These are phyloP conservation scores for Sphaerobolus stellatus DNA, from an alignment of 1,284 basidiomycete species.

Conservation along the genomic window DNA sequence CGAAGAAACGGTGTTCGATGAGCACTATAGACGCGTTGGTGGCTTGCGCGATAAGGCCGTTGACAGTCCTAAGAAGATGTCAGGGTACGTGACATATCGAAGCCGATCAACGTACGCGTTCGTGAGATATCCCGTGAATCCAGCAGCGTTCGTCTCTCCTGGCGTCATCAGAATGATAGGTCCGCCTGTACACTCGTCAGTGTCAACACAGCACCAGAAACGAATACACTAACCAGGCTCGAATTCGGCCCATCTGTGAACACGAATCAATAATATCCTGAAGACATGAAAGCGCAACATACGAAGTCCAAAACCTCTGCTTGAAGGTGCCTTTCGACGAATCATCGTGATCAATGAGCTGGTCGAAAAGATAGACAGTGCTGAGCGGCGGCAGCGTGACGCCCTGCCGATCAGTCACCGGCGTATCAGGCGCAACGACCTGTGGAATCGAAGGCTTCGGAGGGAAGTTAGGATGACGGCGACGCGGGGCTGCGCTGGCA, in stretches of 20 bases:
- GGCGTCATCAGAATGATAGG: conserved; percentile 63
- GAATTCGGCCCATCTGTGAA: conserved; percentile 19
- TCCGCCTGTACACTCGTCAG: conserved; percentile 46
- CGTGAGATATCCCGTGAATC: conserved; percentile 56
- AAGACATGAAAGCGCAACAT: conserved; percentile 57
- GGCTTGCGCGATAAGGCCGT: conserved; percentile 66
- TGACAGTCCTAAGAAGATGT: conserved; percentile 42
- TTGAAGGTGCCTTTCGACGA: conserved; percentile 73
- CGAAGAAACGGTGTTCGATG: conserved; percentile 58
- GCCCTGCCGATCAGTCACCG: conserved; percentile 14
- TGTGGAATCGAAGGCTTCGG: conserved; percentile 5
- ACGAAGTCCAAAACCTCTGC: conserved; percentile 70
- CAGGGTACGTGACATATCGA: not conserved
- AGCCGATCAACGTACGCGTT: conserved; percentile 37
- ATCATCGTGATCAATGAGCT: conserved; percentile 70
- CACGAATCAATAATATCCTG: too few species aligned
- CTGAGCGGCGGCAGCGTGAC: conserved; percentile 27
- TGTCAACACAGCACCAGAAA: not conserved
- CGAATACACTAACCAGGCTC: conserved; percentile 7
- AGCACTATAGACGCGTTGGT: conserved; percentile 62
- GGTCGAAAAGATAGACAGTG: conserved; percentile 63
- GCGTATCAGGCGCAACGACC: not conserved
- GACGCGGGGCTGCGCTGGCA: too few species aligned
- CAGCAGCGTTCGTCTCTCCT: conserved; percentile 46
- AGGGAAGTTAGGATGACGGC: conserved; percentile 1